These are phyloP conservation scores for Hirsutella minnesotensis DNA, from an alignment of 2,329 filamentous ascomycete genomes.

Conservation along the genomic window DNA sequence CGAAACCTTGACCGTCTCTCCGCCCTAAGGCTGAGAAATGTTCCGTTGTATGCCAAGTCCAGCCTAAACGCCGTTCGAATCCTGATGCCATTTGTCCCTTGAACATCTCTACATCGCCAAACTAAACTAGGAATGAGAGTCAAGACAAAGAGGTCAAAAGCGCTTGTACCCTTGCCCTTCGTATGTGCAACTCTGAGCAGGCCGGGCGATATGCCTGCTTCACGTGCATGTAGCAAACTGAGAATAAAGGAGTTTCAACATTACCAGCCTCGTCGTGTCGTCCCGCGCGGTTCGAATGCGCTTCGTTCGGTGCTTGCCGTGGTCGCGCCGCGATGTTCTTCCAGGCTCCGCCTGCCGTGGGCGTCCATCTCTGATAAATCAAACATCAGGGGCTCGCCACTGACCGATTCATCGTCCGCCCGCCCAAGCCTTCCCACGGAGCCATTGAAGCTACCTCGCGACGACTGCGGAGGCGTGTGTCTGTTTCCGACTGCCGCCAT, in stretches of 20 bases:
- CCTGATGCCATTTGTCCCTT: too few relatives aligned
- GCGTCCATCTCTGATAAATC: slow-evolving; percentile 61
- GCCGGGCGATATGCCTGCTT: background rate
- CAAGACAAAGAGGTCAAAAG: too few relatives aligned
- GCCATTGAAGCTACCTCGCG: slow-evolving; percentile 32
- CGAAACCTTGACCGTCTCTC: background rate
- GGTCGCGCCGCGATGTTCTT: slow-evolving; percentile 34
- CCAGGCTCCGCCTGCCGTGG: slow-evolving; percentile 44
- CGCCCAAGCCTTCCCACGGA: slow-evolving; percentile 25
- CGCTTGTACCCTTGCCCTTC: too few relatives aligned
- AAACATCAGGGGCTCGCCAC: slow-evolving; percentile 61
- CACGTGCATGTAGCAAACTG: background rate
- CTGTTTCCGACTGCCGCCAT: slow-evolving; percentile 21
- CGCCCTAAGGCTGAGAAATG: too few relatives aligned
- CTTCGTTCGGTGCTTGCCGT: slow-evolving; percentile 27
- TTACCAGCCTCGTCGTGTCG: slow-evolving; percentile 25
- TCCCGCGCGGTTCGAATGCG: slow-evolving; percentile 26
- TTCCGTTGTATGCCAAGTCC: too few relatives aligned
- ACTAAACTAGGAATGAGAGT: too few relatives aligned
- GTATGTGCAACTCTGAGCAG: too few relatives aligned
- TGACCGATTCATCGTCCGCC: slow-evolving; percentile 37
- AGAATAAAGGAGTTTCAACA: background rate
- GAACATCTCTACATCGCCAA: too few relatives aligned
- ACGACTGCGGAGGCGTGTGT: slow-evolving; percentile 32
- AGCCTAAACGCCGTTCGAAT: too few relatives aligned